Evolutionary conservation across 805 yeast genomes (phyloP), one percentile per base, ranked within the genome.

Genomic region (Pichia cabralensis): DNA sequence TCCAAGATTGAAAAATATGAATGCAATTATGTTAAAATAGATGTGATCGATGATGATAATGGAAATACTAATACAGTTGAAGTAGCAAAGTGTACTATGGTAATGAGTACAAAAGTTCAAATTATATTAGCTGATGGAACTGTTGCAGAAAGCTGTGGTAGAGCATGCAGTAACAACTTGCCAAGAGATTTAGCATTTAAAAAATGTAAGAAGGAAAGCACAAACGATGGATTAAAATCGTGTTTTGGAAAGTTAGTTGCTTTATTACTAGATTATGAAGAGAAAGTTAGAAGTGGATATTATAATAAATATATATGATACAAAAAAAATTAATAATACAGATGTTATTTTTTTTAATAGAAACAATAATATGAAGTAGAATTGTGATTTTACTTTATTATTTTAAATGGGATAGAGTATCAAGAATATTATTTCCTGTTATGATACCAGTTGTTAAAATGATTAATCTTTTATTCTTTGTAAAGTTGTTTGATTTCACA

Each of bases 201-300:
- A 22, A 61, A 59, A 30, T 60, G 67, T 21, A 64, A 64, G 44
- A 71, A 70, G 39, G 66, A 64, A 50, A 73, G 76, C 2, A 52
- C 62, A 3, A 63, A 69, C 1, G 64, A 65, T 36, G 76, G 65
- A 1, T 48, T 64, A 16, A 64, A 63, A 36, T 53, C 52, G 12
- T 70, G 71, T 19, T 56, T 72, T 14, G 48, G 60, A 29, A 55
- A 56, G 6, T 51, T 68, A 13, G 47, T 58, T 23, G 46, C 44
- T 8, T 36, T 59, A 30, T 30, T 61, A 10, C 27, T 45, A 4
- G 54, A 50, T 11, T 52, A 49, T 34, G 58, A 56, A 28, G 47
- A 42, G 19, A 53, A 51, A 17, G 34, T 47, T 10, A 44, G 32
- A 13, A 25, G 27, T 5, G 48, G 54, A 2, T 56, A 48, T 31